Conservation (phyloP, 441 rosid species). For the Geranium incanum region DNA sequence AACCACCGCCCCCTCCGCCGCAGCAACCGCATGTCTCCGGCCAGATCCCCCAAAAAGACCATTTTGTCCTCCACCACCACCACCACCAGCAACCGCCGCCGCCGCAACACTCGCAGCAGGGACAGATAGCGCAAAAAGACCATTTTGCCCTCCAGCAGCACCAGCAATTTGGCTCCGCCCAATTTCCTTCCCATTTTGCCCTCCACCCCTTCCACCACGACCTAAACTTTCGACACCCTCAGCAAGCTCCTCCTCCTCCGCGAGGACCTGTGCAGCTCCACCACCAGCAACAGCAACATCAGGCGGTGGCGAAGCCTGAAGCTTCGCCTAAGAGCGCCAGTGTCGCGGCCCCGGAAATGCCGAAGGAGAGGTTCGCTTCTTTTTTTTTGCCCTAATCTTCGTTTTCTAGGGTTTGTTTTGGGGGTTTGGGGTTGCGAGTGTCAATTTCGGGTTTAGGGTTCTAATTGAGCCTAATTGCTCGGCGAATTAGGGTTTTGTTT, state of each 20-base stretch:
- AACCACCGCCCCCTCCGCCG: slow-evolving; percentile 24
- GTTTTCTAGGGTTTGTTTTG: slow-evolving; percentile 12
- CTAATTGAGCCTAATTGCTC: not conserved
- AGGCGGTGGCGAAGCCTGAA: slow-evolving; percentile 19
- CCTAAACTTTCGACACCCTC: slow-evolving; percentile 37
- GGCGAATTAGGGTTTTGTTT: not conserved
- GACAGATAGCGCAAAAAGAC: slow-evolving; percentile 18
- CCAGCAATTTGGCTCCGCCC: not conserved
- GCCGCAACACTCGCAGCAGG: slow-evolving; percentile 9
- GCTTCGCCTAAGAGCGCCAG: slow-evolving; percentile 29
- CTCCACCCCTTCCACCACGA: slow-evolving; percentile 39
- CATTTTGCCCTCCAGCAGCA: not conserved
- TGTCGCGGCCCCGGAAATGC: slow-evolving; percentile 23
- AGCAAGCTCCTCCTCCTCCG: slow-evolving; percentile 26
- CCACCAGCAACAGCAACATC: slow-evolving; percentile 14
- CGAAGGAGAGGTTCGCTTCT: slow-evolving; percentile 52
- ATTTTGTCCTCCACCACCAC: not conserved
- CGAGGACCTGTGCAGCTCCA: slow-evolving; percentile 17
- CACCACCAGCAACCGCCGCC: slow-evolving; percentile 18
- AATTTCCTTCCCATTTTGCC: slow-evolving; percentile 17
- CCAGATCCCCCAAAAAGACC: slow-evolving; percentile 19
- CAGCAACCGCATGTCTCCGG: slow-evolving; percentile 18
- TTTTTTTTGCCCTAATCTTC: not conserved
- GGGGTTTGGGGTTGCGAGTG: slow-evolving; percentile 18
- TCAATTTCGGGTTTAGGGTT: slow-evolving; percentile 20